Evolutionary conservation across 495 filamentous ascomycete species (phyloP), one percentile per base, ranked within the genome.

Genomic region (Penicillium robsamsonii): DNA sequence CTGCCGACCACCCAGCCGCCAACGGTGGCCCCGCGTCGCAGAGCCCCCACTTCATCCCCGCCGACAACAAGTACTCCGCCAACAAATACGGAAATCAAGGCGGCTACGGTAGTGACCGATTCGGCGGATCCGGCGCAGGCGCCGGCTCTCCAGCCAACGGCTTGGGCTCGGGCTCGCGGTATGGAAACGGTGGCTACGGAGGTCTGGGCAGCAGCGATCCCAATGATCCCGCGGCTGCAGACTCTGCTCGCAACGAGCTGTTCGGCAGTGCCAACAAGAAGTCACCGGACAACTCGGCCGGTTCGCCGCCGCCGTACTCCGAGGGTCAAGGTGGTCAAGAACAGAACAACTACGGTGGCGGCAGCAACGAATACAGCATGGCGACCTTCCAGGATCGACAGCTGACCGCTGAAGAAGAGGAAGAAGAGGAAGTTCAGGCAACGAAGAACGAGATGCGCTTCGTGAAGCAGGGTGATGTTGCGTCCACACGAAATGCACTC

Each of bases 401-500:
- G 60, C 75, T 96, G 47, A 96, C 90, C 0, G 87, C 84, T 3
- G 88, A 90, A 69, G 81, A 87, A 57, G 79, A 87, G 50, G 86
- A 88, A 55, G 84, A 88, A 37, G 84, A 89, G 61, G 83, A 87
- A 55, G 77, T 91, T 1, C 66, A 80, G 20, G 83, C 81, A 1
- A 81, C 86, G 35, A 92, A 92, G 68, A 77, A 85, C 46, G 78
- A 95, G 61, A 93, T 93, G 56, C 78, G 80, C 12, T 84, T 86
- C 56, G 81, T 89, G 54, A 94, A 91, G 70, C 81, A 89, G 60
- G 83, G 87, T 37, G 87, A 91, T 68, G 83, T 90, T 11, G 76
- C 83, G 2, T 86, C 87, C 0, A 87, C 87, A 3, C 79, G 84
- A 5, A 91, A 90, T 67, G 84, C 86, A 2, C 73, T 88, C 11